Conservation (phyloP, 805 yeast species). For the Myxozyma nipponensis region DNA sequence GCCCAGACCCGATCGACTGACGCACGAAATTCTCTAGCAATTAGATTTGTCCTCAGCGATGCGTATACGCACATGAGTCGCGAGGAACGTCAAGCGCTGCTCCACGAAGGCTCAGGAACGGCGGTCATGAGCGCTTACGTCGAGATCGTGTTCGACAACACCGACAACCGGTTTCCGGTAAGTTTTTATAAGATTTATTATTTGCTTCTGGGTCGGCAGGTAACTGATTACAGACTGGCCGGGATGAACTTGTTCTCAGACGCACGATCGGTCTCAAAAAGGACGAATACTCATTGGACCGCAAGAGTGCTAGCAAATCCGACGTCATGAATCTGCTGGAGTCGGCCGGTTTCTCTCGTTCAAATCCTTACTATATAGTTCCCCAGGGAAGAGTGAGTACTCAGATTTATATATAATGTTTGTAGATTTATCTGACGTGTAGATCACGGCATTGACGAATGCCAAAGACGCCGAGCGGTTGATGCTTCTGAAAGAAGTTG, state of each 20-base stretch:
- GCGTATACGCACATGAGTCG: constrained; percentile 79
- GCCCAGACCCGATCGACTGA: neutral
- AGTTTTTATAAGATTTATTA: neutral
- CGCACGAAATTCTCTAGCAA: constrained; percentile 46
- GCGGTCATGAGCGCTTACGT: constrained; percentile 91
- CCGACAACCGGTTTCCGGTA: constrained; percentile 65
- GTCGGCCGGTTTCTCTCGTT: constrained; percentile 85
- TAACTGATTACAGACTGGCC: constrained; percentile 41
- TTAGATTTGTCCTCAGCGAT: constrained; percentile 85
- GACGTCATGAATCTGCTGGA: constrained; percentile 81
- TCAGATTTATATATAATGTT: too few relatives aligned
- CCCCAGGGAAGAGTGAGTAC: constrained; percentile 78
- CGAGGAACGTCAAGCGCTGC: constrained; percentile 80
- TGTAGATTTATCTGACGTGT: neutral
- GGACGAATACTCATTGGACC: constrained; percentile 85
- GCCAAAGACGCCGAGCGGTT: constrained; percentile 83
- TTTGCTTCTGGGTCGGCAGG: neutral
- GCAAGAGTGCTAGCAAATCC: constrained; percentile 61
- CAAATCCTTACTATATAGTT: constrained; percentile 92
- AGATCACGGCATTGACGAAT: constrained; percentile 73
- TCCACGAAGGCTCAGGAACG: constrained; percentile 76
- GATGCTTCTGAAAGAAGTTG: constrained; percentile 77
- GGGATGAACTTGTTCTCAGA: constrained; percentile 66
- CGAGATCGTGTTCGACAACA: constrained; percentile 80
- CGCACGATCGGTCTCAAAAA: constrained; percentile 91